These are phyloP conservation scores for Eutrema salsugineum DNA, from an alignment of 441 rosid species.

Conservation along the genomic window DNA sequence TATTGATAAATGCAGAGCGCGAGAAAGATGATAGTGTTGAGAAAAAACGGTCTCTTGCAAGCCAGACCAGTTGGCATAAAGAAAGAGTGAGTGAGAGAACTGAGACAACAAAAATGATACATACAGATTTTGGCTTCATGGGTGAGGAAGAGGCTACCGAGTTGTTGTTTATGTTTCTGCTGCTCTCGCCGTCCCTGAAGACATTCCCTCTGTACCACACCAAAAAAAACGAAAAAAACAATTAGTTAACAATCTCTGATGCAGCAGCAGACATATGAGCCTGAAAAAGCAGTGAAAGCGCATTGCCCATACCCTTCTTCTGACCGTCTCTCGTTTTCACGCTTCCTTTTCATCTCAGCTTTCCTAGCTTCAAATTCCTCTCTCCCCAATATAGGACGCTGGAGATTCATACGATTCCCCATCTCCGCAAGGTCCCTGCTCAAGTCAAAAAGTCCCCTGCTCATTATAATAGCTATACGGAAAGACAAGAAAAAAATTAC, in stretches of 20 bases:
- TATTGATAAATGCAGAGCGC: conserved; percentile 12
- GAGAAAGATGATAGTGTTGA: background rate
- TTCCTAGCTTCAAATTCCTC: conserved; percentile 96
- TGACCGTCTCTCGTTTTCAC: conserved; percentile 74
- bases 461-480: background rate
- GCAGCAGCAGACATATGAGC: background rate
- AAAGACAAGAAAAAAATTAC: background rate
- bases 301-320: conserved; percentile 62
- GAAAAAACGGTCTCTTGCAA: conserved; percentile 7
- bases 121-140: conserved; percentile 73
- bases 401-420: conserved; percentile 66
- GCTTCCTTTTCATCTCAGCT: conserved; percentile 87
- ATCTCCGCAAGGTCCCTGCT: conserved; percentile 77
- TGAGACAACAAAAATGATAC: conserved; percentile 36
- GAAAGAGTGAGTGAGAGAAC: conserved; percentile 11
- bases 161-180: conserved; percentile 57
- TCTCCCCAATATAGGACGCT: conserved; percentile 85
- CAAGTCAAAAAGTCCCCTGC: background rate
- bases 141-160: conserved; percentile 54
- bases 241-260: conserved; percentile 1
- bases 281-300: background rate
- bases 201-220: conserved; percentile 48
- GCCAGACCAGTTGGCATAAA: conserved; percentile 18
- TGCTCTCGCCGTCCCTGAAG: conserved; percentile 57
- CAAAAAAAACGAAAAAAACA: background rate